phyloP scores from a whole-genome alignment of 129 eudicot species.

The Heracleum sosnowskyi region DNA sequence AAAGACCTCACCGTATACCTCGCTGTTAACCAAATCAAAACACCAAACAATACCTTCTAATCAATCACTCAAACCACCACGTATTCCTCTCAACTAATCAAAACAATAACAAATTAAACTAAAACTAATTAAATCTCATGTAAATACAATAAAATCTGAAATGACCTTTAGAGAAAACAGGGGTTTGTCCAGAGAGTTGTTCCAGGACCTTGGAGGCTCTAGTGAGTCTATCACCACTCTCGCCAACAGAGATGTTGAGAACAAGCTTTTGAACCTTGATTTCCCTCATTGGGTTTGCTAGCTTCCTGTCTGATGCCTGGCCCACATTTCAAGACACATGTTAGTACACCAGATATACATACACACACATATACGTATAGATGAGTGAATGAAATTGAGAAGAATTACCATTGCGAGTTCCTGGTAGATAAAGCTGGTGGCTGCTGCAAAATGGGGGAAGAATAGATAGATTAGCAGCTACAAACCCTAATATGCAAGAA shows the following conservation, averaged over 20 bases:
- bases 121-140: no score
- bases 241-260: neutral
- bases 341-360: no score
- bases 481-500: neutral
- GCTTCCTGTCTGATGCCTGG: slow-evolving; percentile 3
- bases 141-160: no score
- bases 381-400: no score
- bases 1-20: slow-evolving; percentile 1
- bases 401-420: no score
- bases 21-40: neutral
- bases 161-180: slow-evolving; percentile 5
- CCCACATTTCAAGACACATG: no score
- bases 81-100: no score
- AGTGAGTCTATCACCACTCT: slow-evolving; percentile 2
- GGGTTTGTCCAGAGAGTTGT: slow-evolving; percentile 3
- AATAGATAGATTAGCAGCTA: neutral
- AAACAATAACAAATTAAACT: no score
- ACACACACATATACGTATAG: no score
- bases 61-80: neutral
- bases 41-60: neutral
- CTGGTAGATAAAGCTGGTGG: no score
- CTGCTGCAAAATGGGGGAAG: neutral
- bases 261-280: slow-evolving; percentile 4
- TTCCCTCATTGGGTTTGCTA: slow-evolving; percentile 1
- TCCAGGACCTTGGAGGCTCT: neutral